These are phyloP conservation scores for Rhizopus arrhizus DNA, from an alignment of 371 early-diverging fungal species.

Conservation along the genomic window DNA sequence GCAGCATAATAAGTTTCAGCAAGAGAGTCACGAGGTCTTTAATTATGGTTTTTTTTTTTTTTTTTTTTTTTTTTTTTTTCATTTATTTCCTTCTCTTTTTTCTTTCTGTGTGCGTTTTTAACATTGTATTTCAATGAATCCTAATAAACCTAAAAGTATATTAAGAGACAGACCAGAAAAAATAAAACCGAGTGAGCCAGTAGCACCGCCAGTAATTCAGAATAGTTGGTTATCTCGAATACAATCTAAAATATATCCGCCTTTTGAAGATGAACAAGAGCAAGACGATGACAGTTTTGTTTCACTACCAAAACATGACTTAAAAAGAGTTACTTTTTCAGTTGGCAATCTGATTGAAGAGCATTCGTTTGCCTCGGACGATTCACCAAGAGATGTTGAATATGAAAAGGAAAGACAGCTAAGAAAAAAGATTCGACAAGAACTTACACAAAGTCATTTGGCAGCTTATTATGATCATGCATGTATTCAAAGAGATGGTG, in stretches of 20 bases:
- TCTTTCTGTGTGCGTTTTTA: constrained; percentile 7
- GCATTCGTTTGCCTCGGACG: constrained; percentile 28
- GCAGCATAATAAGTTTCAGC: too few relatives aligned
- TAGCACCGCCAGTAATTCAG: constrained; percentile 4
- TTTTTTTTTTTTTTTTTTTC: constrained; percentile 4
- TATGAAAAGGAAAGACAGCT: constrained; percentile 21
- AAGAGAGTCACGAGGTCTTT: too few relatives aligned
- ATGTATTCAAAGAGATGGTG: constrained; percentile 42
- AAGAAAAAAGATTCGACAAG: neutral
- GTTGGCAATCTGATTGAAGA: constrained; percentile 39
- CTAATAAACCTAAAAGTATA: constrained; percentile 25
- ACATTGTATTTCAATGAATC: constrained; percentile 2
- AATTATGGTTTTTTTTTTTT: constrained; percentile 1
- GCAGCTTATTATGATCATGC: constrained; percentile 45
- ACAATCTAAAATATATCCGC: constrained; percentile 24
- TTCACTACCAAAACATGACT: constrained; percentile 35
- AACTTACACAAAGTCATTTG: constrained; percentile 17
- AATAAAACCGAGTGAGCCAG: constrained; percentile 1
- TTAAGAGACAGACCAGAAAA: constrained; percentile 19
- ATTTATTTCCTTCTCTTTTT: constrained; percentile 11
- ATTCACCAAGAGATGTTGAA: constrained; percentile 23
- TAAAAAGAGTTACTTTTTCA: constrained; percentile 48
- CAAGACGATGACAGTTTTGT: constrained; percentile 10
- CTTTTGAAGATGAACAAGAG: constrained; percentile 10
- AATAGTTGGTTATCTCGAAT: constrained; percentile 25